These are phyloP conservation scores for Nicotiana tabacum DNA, from an alignment of 257 asterid species.

Conservation along the genomic window DNA sequence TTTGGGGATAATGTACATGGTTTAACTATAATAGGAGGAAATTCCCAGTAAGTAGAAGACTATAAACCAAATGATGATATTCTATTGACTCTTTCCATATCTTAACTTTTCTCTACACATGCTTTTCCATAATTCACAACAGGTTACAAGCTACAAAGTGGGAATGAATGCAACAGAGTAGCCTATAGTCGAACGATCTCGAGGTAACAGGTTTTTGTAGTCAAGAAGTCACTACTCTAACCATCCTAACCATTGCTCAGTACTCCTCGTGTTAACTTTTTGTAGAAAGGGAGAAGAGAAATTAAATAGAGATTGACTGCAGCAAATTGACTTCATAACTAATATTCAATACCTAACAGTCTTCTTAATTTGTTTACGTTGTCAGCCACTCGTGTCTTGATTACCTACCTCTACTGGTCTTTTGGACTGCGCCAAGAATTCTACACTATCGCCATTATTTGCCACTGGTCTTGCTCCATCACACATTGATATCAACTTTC, in stretches of 20 bases:
- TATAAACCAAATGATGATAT: neutral
- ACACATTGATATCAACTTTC: neutral
- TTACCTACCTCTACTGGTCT: neutral
- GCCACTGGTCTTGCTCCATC: neutral
- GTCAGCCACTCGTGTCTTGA: neutral
- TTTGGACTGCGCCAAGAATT: neutral
- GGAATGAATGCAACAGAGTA: neutral
- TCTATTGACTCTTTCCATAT: neutral
- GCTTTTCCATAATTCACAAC: neutral
- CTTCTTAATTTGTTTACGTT: neutral
- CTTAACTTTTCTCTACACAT: neutral
- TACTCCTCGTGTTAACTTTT: neutral
- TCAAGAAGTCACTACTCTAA: neutral
- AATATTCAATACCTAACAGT: neutral
- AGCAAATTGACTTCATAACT: neutral
- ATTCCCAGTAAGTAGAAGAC: neutral
- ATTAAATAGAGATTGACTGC: neutral
- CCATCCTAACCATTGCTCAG: neutral
- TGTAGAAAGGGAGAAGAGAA: neutral
- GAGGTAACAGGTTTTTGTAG: neutral
- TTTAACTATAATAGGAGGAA: neutral
- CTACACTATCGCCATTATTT: neutral
- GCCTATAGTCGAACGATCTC: neutral
- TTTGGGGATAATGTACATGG: too few relatives aligned
- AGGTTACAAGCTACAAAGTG: neutral